Conservation (phyloP, 176 grass and related monocot species). For the Dactylis glomerata region DNA sequence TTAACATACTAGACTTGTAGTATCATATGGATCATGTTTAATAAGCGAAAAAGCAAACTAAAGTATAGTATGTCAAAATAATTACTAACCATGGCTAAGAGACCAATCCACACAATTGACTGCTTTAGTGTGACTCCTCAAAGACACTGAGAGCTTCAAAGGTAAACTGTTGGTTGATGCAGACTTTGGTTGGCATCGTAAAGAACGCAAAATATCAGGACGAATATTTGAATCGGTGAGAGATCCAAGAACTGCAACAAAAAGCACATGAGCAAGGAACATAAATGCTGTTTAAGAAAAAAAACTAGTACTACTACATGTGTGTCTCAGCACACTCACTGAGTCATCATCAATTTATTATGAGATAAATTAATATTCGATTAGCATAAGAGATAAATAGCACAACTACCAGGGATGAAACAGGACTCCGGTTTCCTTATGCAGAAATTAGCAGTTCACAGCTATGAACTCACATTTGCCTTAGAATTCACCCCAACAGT, state of each 20-base stretch:
- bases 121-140: conserved; percentile 58
- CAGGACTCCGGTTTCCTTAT: background rate
- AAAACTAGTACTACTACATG: background rate
- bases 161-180: conserved; percentile 34
- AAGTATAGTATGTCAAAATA: conserved; percentile 23
- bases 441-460: background rate
- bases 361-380: background rate
- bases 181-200: conserved; percentile 38
- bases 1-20: background rate
- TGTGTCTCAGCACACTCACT: background rate
- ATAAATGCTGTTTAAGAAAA: background rate
- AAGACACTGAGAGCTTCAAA: conserved; percentile 45
- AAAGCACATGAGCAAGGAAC: conserved; percentile 14
- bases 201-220: conserved; percentile 51
- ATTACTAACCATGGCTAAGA: conserved; percentile 55
- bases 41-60: background rate
- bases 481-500: background rate
- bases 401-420: background rate
- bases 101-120: conserved; percentile 85
- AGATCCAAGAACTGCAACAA: conserved; percentile 50
- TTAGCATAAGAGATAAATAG: background rate
- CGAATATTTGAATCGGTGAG: conserved; percentile 46
- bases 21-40: too few species aligned
- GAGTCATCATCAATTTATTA: background rate
- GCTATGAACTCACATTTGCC: background rate